These are phyloP conservation scores for Taiozyma sp. DNA, from an alignment of 1,139 yeast species.

Conservation along the genomic window DNA sequence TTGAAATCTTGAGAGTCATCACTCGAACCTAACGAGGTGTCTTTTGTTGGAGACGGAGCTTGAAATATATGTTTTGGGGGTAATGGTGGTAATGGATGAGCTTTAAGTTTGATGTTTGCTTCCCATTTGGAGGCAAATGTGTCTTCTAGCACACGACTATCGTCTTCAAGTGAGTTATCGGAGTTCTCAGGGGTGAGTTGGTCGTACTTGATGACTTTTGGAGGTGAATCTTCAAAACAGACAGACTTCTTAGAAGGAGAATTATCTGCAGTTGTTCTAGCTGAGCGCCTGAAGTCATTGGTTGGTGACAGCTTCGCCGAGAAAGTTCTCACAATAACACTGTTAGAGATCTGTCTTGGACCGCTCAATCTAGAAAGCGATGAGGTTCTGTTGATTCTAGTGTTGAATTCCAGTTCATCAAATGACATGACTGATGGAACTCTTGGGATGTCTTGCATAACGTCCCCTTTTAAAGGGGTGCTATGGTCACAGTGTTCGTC, in stretches of 20 bases:
- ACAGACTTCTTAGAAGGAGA: conserved; percentile 31
- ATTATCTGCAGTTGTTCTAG: conserved; percentile 17
- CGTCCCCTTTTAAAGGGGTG: conserved; percentile 4
- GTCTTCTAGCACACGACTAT: conserved; percentile 20
- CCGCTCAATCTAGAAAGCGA: conserved; percentile 23
- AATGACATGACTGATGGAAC: conserved; percentile 24
- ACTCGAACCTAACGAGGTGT: conserved; percentile 22
- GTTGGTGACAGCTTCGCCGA: conserved; percentile 15
- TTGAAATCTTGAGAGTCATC: conserved; percentile 17
- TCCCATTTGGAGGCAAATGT: conserved; percentile 23
- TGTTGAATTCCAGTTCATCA: conserved; percentile 23
- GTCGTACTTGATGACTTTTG: conserved; percentile 37
- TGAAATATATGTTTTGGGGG: conserved; percentile 23
- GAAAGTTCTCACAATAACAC: conserved; percentile 16
- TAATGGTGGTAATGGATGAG: conserved; percentile 21
- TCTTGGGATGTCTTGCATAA: conserved; percentile 24
- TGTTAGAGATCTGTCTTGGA: conserved; percentile 21
- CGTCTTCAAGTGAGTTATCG: conserved; percentile 23
- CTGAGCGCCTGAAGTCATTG: conserved; percentile 9
- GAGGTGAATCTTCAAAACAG: conserved; percentile 28
- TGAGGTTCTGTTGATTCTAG: conserved; percentile 21
- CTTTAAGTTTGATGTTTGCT: conserved; percentile 17
- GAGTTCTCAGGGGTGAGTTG: conserved; percentile 33
- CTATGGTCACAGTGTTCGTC: neutral
- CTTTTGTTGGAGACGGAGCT: conserved; percentile 24